Evolutionary conservation across 768 basidiomycete genomes (phyloP).

Genomic region (Pisolithus orientalis): DNA sequence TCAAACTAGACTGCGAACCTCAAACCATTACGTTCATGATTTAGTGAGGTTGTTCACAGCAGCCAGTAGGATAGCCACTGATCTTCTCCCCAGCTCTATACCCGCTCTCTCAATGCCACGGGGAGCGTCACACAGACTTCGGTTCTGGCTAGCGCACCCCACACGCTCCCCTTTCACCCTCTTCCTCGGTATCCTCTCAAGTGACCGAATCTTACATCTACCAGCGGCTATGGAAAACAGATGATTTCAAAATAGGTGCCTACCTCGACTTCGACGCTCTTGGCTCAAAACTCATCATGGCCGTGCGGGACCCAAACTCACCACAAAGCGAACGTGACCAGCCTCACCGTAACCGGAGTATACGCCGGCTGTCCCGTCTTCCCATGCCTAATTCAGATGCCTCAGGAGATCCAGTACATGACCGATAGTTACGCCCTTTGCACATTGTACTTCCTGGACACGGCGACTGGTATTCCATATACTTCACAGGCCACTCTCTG

Average conservation of each 20-base stretch:
- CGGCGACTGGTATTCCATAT: not conserved
- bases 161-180: conserved; percentile 21
- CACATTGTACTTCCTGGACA: not conserved
- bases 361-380: conserved; percentile 9
- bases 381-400: not conserved
- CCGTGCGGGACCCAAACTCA: conserved; percentile 22
- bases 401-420: conserved; percentile 5
- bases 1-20: conserved; percentile 52
- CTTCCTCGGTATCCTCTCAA: conserved; percentile 30
- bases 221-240: conserved; percentile 62
- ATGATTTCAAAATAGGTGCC: conserved; percentile 55
- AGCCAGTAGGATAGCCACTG: conserved; percentile 1
- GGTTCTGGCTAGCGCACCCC: conserved; percentile 57
- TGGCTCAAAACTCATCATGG: conserved; percentile 46
- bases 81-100: conserved; percentile 36
- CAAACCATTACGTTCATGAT: conserved; percentile 50
- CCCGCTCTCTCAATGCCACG: conserved; percentile 47
- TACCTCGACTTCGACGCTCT: conserved; percentile 49
- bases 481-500: not conserved
- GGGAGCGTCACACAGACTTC: conserved; percentile 56
- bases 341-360: conserved; percentile 1
- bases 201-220: conserved; percentile 47
- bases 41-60: conserved; percentile 39
- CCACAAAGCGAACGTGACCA: conserved; percentile 4
- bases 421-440: conserved; percentile 3